phyloP scores from a whole-genome alignment of 2,329 filamentous ascomycete species.

The Colletotrichum salicis region DNA sequence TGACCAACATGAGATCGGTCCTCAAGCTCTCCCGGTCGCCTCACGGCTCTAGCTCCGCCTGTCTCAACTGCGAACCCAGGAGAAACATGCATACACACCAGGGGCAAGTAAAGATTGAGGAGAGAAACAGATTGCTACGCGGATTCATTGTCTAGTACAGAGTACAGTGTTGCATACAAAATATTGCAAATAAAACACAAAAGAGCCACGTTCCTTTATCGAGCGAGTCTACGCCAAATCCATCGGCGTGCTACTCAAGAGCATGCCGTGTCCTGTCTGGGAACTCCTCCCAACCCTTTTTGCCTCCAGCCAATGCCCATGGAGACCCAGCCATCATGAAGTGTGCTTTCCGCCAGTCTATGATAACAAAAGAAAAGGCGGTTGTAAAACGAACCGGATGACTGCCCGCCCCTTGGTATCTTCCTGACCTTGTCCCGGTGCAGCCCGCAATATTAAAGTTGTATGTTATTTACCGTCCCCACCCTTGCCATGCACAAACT shows the following conservation, averaged over 20 bases:
- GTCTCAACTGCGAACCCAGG: not conserved
- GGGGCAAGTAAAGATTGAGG: not conserved
- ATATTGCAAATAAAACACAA: constrained; percentile 7
- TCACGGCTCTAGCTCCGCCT: not conserved
- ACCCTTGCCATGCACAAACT: constrained; percentile 35
- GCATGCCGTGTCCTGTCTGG: constrained; percentile 27
- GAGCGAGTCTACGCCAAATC: constrained; percentile 7
- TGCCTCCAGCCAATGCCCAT: constrained; percentile 32
- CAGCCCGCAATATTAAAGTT: constrained; percentile 36
- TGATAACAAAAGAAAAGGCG: constrained; percentile 30
- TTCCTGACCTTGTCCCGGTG: constrained; percentile 25
- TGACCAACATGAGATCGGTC: constrained; percentile 28
- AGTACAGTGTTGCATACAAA: constrained; percentile 33
- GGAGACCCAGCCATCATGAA: constrained; percentile 33
- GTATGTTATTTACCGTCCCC: constrained; percentile 37
- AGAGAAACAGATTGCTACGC: constrained; percentile 3
- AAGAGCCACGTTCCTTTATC: constrained; percentile 24
- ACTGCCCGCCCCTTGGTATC: constrained; percentile 31
- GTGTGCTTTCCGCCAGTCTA: constrained; percentile 35
- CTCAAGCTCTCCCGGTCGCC: constrained; percentile 27
- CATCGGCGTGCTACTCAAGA: constrained; percentile 4
- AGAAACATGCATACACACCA: too few relatives aligned
- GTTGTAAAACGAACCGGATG: constrained; percentile 29
- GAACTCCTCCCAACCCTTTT: constrained; percentile 27
- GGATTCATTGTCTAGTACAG: constrained; percentile 36